These are phyloP conservation scores for Dendrostoma leiphaemia DNA, from an alignment of 2,329 filamentous ascomycete genomes.

Conservation along the genomic window DNA sequence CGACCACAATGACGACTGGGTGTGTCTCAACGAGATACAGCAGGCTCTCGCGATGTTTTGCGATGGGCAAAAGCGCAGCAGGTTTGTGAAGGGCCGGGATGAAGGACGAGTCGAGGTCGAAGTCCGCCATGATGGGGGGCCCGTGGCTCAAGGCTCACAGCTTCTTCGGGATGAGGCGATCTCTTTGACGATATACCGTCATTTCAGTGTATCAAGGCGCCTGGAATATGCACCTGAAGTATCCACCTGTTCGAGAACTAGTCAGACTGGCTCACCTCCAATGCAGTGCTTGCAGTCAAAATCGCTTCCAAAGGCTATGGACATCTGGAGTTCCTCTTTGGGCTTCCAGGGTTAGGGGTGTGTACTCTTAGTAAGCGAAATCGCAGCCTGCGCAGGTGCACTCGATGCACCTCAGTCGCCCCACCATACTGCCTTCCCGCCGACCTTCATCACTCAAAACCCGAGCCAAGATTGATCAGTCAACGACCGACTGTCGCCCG, in stretches of 20 bases:
- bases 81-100: slow-evolving; percentile 88
- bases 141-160: not conserved
- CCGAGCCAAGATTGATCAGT: slow-evolving; percentile 4
- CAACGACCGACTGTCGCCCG: slow-evolving; percentile 11
- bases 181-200: no score
- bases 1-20: slow-evolving; percentile 84
- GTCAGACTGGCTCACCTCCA: not conserved
- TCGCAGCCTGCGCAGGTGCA: slow-evolving; percentile 1
- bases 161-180: not conserved
- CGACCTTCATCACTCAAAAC: slow-evolving; percentile 5
- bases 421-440: not conserved
- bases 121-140: slow-evolving; percentile 47
- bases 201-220: no score
- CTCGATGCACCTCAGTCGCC: slow-evolving; percentile 14
- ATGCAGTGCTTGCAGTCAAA: not conserved
- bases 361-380: slow-evolving; percentile 11
- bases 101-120: slow-evolving; percentile 56
- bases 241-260: no score
- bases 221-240: no score
- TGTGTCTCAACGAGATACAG: slow-evolving; percentile 84
- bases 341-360: slow-evolving; percentile 11
- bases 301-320: no score
- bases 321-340: no score
- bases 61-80: slow-evolving; percentile 78
- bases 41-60: slow-evolving; percentile 74